Evolutionary conservation across 1,284 basidiomycete genomes (phyloP), one percentile per base, ranked within the genome.

Genomic region (Apiotrichum gracile): DNA sequence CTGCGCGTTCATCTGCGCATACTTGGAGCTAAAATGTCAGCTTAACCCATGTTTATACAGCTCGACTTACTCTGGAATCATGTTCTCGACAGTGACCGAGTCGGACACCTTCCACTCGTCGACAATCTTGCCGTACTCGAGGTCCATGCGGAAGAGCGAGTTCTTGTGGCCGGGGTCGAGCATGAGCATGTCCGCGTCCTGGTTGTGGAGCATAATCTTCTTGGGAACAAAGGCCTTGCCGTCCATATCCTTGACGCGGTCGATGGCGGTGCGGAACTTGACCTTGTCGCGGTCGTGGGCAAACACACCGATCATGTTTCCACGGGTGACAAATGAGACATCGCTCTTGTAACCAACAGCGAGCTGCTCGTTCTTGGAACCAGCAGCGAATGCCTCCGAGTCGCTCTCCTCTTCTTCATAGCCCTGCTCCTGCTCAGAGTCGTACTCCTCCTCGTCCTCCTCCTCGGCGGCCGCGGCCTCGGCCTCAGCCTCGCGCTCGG

Each of bases 51-150:
- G 12, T 6, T 22, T 8, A 22, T 2, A 39, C 7, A 21, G n/a
- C 7, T 8, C 27, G 35, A 68, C 72, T 58, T 47, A 73, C 73
- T 91, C 86, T 5, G 96, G 93, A 1, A 94, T 83, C 66, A 98
- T 89, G 69, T 94, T 87, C 69, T 86, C 82, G 54, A 97, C 88
- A 16, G 81, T 79, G 54, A 97, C 81, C 65, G 87, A 81, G 46
- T 97, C 91, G 68, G 93, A 87, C 17, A 98, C 85, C 72, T 93
- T 94, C 93, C 92, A 97, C 73, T 98, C 94, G 68, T 99, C 96
- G 9, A 98, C 91, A 38, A 99, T 86, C 77, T 97, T 96, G 46
- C 92, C 96, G 41, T 86, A 86, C 74, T 94, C 91, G 59, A 98
- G 83, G 74, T 98, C 96, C 82, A 98, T 85, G 62, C 81, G 85